Percentiles rank a stretch among this genome's conserved stretches.
Evolutionary conservation across 768 basidiomycete genomes (phyloP).

Genomic region (Psilocybe subaeruginosa): DNA sequence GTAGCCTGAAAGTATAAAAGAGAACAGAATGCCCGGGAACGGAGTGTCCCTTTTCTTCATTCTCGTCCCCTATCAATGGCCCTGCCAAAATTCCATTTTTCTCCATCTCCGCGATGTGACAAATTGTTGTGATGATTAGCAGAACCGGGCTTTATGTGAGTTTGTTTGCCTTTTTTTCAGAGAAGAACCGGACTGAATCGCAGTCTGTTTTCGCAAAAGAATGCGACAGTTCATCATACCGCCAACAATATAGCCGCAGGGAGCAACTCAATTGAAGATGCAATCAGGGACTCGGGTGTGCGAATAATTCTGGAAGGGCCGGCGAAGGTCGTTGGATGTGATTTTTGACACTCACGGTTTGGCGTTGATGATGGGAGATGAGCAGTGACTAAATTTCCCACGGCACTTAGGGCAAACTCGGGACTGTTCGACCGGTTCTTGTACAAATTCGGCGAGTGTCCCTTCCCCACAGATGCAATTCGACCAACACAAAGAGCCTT

Average conservation of each 20-base stretch:
- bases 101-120: neutral
- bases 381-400: constrained; percentile 19
- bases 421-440: constrained; percentile 23
- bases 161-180: neutral
- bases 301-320: neutral
- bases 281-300: neutral
- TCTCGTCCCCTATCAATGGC: neutral
- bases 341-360: neutral
- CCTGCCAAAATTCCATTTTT: neutral
- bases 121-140: neutral
- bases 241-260: neutral
- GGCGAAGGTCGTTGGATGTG: neutral
- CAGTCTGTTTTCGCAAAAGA: no score
- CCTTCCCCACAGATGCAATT: constrained; percentile 26
- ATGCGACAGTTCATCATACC: neutral
- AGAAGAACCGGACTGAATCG: neutral
- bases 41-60: neutral
- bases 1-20: neutral
- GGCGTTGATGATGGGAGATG: neutral
- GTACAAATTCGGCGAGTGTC: constrained; percentile 23
- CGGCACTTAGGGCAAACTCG: constrained; percentile 32
- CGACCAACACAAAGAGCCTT: constrained; percentile 12
- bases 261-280: neutral
- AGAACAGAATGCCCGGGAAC: neutral
- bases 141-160: constrained; percentile 1